Conservation (phyloP, 805 yeast genomes). For the Ogataea angusta region DNA sequence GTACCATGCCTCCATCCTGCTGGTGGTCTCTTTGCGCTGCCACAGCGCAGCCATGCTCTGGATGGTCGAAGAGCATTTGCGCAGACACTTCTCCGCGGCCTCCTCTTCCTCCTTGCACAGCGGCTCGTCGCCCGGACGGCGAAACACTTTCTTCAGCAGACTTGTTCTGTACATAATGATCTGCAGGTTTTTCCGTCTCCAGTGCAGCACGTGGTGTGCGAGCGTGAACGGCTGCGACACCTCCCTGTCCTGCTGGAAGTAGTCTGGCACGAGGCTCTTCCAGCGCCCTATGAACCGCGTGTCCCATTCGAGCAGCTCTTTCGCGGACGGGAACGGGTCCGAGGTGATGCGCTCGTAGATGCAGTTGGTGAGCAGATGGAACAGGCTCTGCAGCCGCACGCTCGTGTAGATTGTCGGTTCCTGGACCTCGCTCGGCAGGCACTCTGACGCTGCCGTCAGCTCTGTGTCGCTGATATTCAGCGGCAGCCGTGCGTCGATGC, state of each 20-base stretch:
- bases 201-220: constrained; percentile 13
- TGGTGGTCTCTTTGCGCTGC: constrained; percentile 7
- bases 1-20: constrained; percentile 21
- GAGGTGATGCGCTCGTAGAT: constrained; percentile 17
- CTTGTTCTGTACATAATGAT: constrained; percentile 17
- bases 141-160: constrained; percentile 8
- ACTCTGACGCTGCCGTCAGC: constrained; percentile 7
- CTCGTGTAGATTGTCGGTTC: constrained; percentile 16
- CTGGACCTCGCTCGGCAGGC: constrained; percentile 1
- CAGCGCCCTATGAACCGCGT: constrained; percentile 11
- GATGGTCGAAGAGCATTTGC: constrained; percentile 14
- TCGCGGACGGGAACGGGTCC: constrained; percentile 18
- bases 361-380: constrained; percentile 17
- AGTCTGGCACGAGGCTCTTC: constrained; percentile 9
- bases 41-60: constrained; percentile 13
- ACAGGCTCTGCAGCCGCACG: constrained; percentile 12
- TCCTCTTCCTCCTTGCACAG: background rate
- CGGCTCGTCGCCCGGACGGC: background rate
- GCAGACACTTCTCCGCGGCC: constrained; percentile 14
- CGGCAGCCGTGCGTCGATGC: constrained; percentile 14
- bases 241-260: constrained; percentile 4
- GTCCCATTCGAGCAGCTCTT: constrained; percentile 15
- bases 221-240: constrained; percentile 8
- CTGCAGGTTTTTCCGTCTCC: constrained; percentile 16
- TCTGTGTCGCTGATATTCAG: constrained; percentile 13